Evolutionary conservation across 805 yeast species (phyloP).

Genomic region (Metschnikowia anglica): DNA sequence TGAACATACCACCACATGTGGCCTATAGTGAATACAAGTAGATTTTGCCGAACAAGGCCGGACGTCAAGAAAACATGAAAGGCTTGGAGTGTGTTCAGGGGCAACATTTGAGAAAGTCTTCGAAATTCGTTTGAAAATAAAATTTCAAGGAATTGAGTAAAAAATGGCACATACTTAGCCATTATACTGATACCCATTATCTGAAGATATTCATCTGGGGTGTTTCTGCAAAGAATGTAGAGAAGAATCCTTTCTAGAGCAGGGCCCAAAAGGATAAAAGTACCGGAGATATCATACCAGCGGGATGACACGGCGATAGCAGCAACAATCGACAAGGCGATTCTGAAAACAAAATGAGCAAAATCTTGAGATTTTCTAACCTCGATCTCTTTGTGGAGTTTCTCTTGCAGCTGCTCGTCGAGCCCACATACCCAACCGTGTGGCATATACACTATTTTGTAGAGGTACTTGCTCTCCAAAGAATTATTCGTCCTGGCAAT

Average conservation of each 20-base stretch:
- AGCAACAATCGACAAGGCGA: slow-evolving; percentile 26
- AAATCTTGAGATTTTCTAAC: slow-evolving; percentile 30
- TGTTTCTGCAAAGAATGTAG: slow-evolving; percentile 49
- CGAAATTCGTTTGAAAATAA: slow-evolving; percentile 16
- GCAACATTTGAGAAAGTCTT: slow-evolving; percentile 2
- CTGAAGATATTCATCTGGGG: slow-evolving; percentile 40
- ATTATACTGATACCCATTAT: slow-evolving; percentile 43
- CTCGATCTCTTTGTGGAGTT: slow-evolving; percentile 19
- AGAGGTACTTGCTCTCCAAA: slow-evolving; percentile 27
- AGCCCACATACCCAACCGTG: slow-evolving; percentile 14
- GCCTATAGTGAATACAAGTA: slow-evolving; percentile 23
- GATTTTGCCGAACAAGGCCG: slow-evolving; percentile 16
- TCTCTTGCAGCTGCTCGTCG: slow-evolving; percentile 19
- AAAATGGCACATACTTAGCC: slow-evolving; percentile 44
- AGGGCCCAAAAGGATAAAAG: slow-evolving; percentile 34
- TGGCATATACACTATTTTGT: slow-evolving; percentile 27
- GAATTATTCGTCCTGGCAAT: slow-evolving; percentile 22
- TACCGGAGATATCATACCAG: slow-evolving; percentile 18
- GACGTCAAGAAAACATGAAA: slow-evolving; percentile 11
- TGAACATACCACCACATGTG: slow-evolving; percentile 37
- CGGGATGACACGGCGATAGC: slow-evolving; percentile 16
- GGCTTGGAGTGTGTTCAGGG: slow-evolving; percentile 6
- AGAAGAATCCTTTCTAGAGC: slow-evolving; percentile 37
- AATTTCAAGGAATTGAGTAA: slow-evolving; percentile 15
- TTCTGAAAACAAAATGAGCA: slow-evolving; percentile 28